Conservation (phyloP, 257 asterid genomes). For the Linaria vulgaris region DNA sequence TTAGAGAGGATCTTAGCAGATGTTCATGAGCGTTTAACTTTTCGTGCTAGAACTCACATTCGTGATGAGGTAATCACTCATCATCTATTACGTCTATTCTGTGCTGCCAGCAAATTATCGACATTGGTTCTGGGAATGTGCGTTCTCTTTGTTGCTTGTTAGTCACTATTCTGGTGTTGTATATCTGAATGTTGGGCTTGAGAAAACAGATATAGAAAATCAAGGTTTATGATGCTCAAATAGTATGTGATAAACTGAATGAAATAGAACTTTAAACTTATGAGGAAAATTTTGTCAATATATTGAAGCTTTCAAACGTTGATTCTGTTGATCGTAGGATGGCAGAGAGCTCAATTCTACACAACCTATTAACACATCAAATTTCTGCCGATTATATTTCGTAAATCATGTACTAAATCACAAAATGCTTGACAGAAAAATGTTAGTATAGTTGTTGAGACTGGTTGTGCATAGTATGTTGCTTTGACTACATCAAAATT, state of each 20-base stretch:
- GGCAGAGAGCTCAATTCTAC: constrained; percentile 13
- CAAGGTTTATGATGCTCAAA: constrained; percentile 4
- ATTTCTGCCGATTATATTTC: constrained; percentile 3
- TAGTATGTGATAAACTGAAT: constrained; percentile 9
- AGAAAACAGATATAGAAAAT: constrained; percentile 3
- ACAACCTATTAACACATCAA: constrained; percentile 4
- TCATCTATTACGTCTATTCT: constrained; percentile 16
- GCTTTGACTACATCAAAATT: not conserved
- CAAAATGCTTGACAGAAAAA: not conserved
- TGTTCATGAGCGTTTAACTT: constrained; percentile 92
- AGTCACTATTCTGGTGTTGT: not conserved
- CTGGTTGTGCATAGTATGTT: not conserved
- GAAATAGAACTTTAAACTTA: not conserved
- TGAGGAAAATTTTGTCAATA: constrained; percentile 5
- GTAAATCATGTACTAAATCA: not conserved
- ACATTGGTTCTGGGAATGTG: constrained; percentile 9
- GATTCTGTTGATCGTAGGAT: not conserved
- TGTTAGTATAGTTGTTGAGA: not conserved
- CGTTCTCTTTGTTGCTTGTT: not conserved
- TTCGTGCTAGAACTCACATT: constrained; percentile 94
- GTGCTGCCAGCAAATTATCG: constrained; percentile 15
- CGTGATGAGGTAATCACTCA: constrained; percentile 77
- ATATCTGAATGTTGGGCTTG: not conserved
- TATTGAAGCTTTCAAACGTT: not conserved
- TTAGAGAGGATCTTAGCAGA: constrained; percentile 92